Evolutionary conservation across 352 stramenopile species (phyloP).

Genomic region (Globisporangium viniferum): DNA sequence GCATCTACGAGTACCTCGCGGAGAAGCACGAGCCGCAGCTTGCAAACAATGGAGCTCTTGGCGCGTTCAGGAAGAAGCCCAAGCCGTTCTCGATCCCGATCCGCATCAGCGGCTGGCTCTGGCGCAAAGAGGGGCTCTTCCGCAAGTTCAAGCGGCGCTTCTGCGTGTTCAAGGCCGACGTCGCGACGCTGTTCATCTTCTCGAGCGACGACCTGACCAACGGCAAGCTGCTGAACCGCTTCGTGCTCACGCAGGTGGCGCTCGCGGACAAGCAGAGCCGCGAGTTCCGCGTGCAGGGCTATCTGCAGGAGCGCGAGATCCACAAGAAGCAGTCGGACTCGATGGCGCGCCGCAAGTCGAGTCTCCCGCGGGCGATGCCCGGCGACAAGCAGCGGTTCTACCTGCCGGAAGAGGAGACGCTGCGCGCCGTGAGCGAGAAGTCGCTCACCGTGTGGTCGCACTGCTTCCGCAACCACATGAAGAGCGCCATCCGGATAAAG

Average conservation of each 20-base stretch:
- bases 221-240: conserved; percentile 29
- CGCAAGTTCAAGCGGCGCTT: conserved; percentile 45
- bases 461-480: conserved; percentile 66
- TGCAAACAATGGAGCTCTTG: not conserved
- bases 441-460: conserved; percentile 48
- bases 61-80: not conserved
- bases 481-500: conserved; percentile 28
- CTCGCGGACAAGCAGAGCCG: conserved; percentile 29
- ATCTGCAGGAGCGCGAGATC: conserved; percentile 37
- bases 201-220: conserved; percentile 40
- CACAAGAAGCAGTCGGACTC: conserved; percentile 43
- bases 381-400: conserved; percentile 47
- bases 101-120: conserved; percentile 51
- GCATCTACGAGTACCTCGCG: conserved; percentile 64
- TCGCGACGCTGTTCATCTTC: conserved; percentile 39
- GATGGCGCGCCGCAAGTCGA: conserved; percentile 27
- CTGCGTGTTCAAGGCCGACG: conserved; percentile 51
- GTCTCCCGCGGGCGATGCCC: conserved; percentile 20
- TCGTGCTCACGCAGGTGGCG: conserved; percentile 48
- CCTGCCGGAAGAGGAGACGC: conserved; percentile 30
- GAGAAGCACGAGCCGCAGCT: conserved; percentile 31
- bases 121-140: conserved; percentile 47
- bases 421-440: conserved; percentile 48
- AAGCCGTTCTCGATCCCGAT: conserved; percentile 26
- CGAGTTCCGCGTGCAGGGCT: conserved; percentile 34